These are phyloP conservation scores for Penicillium sclerotiorum DNA, from an alignment of 2,329 filamentous ascomycete species.

Conservation along the genomic window DNA sequence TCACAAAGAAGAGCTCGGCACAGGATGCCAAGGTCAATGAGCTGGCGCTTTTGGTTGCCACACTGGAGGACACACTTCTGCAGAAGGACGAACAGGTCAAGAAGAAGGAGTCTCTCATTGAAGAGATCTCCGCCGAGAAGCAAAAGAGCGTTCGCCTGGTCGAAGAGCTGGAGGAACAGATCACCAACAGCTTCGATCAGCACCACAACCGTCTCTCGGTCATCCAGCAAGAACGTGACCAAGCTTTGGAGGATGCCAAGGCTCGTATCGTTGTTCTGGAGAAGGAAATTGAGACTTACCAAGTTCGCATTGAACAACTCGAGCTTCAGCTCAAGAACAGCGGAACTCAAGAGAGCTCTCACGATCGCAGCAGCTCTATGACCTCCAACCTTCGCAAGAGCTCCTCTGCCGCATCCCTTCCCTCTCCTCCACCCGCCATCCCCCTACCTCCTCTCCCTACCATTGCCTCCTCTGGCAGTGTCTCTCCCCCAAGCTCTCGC, in stretches of 20 bases:
- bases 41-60: conserved; percentile 53
- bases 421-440: conserved; percentile 91
- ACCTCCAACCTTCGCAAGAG: conserved; percentile 81
- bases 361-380: conserved; percentile 60
- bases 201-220: conserved; percentile 89
- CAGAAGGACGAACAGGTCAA: conserved; percentile 49
- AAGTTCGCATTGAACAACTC: conserved; percentile 64
- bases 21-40: conserved; percentile 60
- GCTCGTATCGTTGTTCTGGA: conserved; percentile 65
- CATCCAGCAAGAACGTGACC: conserved; percentile 72
- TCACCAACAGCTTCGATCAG: conserved; percentile 93
- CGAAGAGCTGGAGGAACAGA: conserved; percentile 94
- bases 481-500: conserved; percentile 64
- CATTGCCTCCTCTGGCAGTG: conserved; percentile 54
- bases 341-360: conserved; percentile 40
- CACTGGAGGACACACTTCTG: conserved; percentile 48
- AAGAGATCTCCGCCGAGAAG: conserved; percentile 65
- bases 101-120: conserved; percentile 50
- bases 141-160: conserved; percentile 90
- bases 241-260: conserved; percentile 77
- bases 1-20: conserved; percentile 49
- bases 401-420: conserved; percentile 76
- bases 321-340: conserved; percentile 58
- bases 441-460: conserved; percentile 88
- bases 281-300: conserved; percentile 64